phyloP scores from a whole-genome alignment of 1,284 basidiomycete species.

The Heimioporus punctisporus region DNA sequence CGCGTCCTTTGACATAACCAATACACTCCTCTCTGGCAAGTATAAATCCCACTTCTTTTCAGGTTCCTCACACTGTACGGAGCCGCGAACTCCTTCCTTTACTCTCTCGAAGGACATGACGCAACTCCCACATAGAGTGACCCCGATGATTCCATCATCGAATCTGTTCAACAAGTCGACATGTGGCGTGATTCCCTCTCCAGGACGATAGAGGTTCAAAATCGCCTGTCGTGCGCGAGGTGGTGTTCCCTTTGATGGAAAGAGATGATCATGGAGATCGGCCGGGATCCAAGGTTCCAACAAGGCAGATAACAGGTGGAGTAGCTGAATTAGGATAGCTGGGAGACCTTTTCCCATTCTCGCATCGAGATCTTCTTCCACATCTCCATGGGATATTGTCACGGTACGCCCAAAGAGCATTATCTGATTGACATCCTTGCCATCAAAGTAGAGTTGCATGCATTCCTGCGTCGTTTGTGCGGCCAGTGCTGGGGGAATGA shows the following conservation, averaged over 20 bases:
- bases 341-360: constrained; percentile 49
- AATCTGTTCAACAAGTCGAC: constrained; percentile 78
- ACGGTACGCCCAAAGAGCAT: constrained; percentile 73
- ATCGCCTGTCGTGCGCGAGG: constrained; percentile 73
- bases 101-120: constrained; percentile 69
- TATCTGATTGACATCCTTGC: constrained; percentile 60
- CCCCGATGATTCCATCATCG: constrained; percentile 79
- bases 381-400: constrained; percentile 9
- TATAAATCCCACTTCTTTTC: constrained; percentile 47
- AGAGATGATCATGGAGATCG: constrained; percentile 52
- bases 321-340: constrained; percentile 51
- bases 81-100: constrained; percentile 9
- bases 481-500: constrained; percentile 52
- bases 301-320: constrained; percentile 48
- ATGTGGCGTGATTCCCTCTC: constrained; percentile 80
- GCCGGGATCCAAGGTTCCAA: constrained; percentile 50
- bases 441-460: constrained; percentile 58
- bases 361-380: constrained; percentile 19
- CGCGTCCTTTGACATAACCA: constrained; percentile 76
- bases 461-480: constrained; percentile 53
- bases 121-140: constrained; percentile 73
- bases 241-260: constrained; percentile 41
- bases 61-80: background rate
- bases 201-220: constrained; percentile 76
- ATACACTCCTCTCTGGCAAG: constrained; percentile 65